Base-by-base conservation (phyloP, 768 basidiomycete species). In the Cyathus striatus region DNA sequence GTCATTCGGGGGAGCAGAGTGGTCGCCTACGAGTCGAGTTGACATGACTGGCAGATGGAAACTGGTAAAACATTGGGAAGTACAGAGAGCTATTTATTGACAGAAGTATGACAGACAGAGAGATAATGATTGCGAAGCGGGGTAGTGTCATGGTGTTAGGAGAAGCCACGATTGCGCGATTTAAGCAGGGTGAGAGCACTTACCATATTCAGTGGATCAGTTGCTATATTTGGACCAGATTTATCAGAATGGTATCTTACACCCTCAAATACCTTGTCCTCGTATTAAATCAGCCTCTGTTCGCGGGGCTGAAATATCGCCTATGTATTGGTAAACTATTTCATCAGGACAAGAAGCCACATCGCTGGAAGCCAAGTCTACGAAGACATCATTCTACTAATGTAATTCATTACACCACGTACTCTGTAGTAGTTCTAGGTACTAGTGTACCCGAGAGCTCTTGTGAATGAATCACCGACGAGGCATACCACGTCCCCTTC, bases 401-500 rank as follows among this genome's bases (percentile, higher is more conserved):
- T 30, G 27, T 30, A 30, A 30, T 30, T 30, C 27, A n/a, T n/a
- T n/a, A n/a, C n/a, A n/a, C n/a, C n/a, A n/a, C n/a, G n/a, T n/a
- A n/a, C n/a, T n/a, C n/a, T n/a, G n/a, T n/a, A n/a, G n/a, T n/a
- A n/a, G n/a, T n/a, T n/a, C n/a, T n/a, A n/a, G n/a, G n/a, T n/a
- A n/a, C n/a, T n/a, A n/a, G n/a, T n/a, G n/a, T n/a, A n/a, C n/a
- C n/a, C n/a, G n/a, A n/a, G n/a, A n/a, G n/a, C n/a, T n/a, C n/a
- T n/a, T n/a, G n/a, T n/a, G n/a, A n/a, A n/a, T n/a, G n/a, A 16
- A 50, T 63, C 63, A 89, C 68, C 88, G 81, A 51, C 86, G 70
- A 38, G 78, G 82, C 69, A 81, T 76, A 42, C 93, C 92, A 46
- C 92, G 76, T 21, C 93, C 93, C 49, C 93, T 74, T 34, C 91